These are phyloP conservation scores for Coccomyxa sp. DNA, from an alignment of 139 green algal species.

Conservation along the genomic window DNA sequence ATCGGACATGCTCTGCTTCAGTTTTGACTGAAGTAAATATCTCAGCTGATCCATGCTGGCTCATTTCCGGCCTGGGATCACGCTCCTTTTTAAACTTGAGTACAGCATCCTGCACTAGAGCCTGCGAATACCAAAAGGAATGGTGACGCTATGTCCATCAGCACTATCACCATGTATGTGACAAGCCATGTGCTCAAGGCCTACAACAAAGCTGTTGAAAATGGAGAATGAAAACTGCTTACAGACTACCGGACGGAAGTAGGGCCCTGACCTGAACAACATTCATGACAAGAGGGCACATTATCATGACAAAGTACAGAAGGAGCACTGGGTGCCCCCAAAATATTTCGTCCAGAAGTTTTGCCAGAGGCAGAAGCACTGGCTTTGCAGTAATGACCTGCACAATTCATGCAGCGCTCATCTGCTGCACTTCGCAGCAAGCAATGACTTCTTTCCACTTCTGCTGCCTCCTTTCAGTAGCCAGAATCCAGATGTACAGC, in stretches of 20 bases:
- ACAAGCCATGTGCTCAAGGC: neutral
- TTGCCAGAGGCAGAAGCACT: constrained; percentile 13
- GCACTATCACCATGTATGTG: neutral
- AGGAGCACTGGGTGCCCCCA: constrained; percentile 30
- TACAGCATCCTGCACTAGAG: constrained; percentile 32
- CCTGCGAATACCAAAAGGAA: constrained; percentile 9
- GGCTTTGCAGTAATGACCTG: constrained; percentile 18
- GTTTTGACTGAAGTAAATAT: no score
- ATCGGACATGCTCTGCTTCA: no score
- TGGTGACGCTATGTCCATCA: neutral
- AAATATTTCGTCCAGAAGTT: constrained; percentile 40
- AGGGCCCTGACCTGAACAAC: constrained; percentile 30
- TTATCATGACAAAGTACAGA: constrained; percentile 55
- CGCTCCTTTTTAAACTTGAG: constrained; percentile 21
- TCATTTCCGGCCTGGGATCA: neutral
- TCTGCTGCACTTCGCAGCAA: neutral
- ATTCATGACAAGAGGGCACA: constrained; percentile 57
- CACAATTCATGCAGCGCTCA: neutral
- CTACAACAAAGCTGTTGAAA: no score
- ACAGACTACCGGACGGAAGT: neutral
- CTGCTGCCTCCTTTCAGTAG: neutral
- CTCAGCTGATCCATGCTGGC: no score
- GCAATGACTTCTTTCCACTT: neutral
- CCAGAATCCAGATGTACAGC: neutral
- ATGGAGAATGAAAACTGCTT: no score